These are phyloP conservation scores for Rosa persica DNA, from an alignment of 306 rosid genomes.

Conservation along the genomic window DNA sequence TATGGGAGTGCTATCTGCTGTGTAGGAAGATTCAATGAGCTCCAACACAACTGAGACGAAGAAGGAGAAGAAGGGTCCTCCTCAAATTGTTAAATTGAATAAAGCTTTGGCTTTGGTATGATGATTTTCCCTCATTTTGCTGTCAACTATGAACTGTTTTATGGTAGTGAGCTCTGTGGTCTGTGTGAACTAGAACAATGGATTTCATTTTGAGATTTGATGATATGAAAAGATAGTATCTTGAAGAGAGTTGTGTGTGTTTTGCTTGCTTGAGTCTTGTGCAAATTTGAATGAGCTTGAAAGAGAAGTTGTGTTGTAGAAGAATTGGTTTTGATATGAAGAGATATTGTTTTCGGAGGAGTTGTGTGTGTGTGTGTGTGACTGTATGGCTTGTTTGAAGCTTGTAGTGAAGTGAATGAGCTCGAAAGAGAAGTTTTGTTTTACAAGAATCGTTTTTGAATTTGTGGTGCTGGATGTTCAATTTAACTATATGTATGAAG, in stretches of 20 bases:
- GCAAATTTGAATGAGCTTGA: neutral
- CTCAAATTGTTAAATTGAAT: slow-evolving; percentile 65
- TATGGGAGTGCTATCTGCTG: slow-evolving; percentile 2
- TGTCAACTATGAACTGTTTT: neutral
- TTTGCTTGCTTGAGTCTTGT: neutral
- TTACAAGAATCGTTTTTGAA: neutral
- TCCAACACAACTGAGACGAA: slow-evolving; percentile 29
- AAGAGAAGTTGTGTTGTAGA: neutral
- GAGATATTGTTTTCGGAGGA: neutral
- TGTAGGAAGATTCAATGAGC: slow-evolving; percentile 48
- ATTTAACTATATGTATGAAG: neutral
- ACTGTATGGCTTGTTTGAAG: neutral
- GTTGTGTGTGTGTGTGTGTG: neutral
- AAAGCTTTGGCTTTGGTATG: slow-evolving; percentile 73
- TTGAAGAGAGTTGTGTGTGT: slow-evolving; percentile 4
- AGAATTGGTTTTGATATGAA: neutral
- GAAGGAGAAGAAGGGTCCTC: slow-evolving; percentile 38
- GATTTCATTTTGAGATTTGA: neutral
- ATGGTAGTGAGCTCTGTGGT: neutral
- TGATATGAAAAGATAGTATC: neutral
- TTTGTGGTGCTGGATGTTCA: neutral
- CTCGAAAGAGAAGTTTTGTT: neutral
- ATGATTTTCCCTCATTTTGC: slow-evolving; percentile 5
- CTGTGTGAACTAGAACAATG: neutral
- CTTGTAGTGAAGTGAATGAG: neutral